Conservation (phyloP, 176 grass and related monocot genomes). For the Zoysia pacifica region DNA sequence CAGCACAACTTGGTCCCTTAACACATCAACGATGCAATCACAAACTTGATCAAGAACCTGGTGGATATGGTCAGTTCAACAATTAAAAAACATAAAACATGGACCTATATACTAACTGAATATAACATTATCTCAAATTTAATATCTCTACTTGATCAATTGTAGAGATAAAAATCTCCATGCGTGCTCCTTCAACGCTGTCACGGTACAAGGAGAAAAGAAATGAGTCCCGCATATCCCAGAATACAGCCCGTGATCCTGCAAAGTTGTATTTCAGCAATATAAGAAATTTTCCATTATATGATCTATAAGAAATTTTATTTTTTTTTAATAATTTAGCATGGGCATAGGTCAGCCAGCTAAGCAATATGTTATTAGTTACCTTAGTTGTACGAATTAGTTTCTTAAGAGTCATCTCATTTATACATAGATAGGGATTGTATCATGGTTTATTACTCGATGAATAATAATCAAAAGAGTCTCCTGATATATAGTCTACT, state of each 20-base stretch:
- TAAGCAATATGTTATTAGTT: no score
- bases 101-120: slow-evolving; percentile 9
- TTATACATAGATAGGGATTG: no score
- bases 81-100: slow-evolving; percentile 30
- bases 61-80: slow-evolving; percentile 35
- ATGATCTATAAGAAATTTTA: not conserved
- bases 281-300: not conserved
- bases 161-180: slow-evolving; percentile 67
- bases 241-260: slow-evolving; percentile 78
- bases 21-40: slow-evolving; percentile 73
- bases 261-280: slow-evolving; percentile 38
- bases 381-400: no score
- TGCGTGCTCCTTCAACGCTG: slow-evolving; percentile 63
- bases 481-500: no score
- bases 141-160: slow-evolving; percentile 69
- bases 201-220: slow-evolving; percentile 78
- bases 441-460: no score
- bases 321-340: not conserved
- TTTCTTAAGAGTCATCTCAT: no score
- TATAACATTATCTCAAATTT: slow-evolving; percentile 32
- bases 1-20: slow-evolving; percentile 84
- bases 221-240: slow-evolving; percentile 79
- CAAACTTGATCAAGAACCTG: slow-evolving; percentile 88
- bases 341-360: no score
- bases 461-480: no score